A percentile compares a stretch with the other conserved stretches of the same genome.
phyloP scores from a whole-genome alignment of 192 early-diverging fungal genomes.

The Bifiguratus adelaidae region DNA sequence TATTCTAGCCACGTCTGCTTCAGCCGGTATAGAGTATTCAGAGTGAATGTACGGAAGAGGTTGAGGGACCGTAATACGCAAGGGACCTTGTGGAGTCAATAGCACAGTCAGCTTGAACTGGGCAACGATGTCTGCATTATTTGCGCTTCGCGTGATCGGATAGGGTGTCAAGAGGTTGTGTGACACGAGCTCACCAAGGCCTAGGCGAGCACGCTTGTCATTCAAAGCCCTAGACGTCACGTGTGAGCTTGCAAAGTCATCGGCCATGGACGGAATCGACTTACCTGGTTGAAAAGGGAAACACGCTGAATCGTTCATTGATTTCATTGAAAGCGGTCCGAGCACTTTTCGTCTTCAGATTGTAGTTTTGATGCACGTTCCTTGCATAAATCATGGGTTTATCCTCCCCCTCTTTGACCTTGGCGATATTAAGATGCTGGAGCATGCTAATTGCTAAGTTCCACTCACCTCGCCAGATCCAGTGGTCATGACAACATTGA shows the following conservation, averaged over 20 bases:
- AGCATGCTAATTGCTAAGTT: constrained; percentile 1
- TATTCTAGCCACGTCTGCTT: constrained; percentile 5
- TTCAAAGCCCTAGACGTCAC: constrained; percentile 18
- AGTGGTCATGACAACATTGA: constrained; percentile 59
- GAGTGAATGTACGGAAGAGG: constrained; percentile 75
- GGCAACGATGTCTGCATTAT: constrained; percentile 38
- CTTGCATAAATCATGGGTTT: constrained; percentile 57
- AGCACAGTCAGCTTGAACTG: constrained; percentile 70
- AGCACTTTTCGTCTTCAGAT: constrained; percentile 58
- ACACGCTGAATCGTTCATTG: constrained; percentile 48
- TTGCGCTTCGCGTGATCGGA: constrained; percentile 46
- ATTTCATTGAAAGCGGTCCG: constrained; percentile 52
- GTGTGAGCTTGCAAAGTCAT: neutral
- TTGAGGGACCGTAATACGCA: constrained; percentile 53
- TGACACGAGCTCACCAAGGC: constrained; percentile 53
- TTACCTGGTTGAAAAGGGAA: constrained; percentile 65
- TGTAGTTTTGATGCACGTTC: constrained; percentile 62
- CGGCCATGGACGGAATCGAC: neutral
- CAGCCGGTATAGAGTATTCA: constrained; percentile 34
- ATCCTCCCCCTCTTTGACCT: constrained; percentile 27
- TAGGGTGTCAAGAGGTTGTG: constrained; percentile 56
- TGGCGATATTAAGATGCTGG: neutral
- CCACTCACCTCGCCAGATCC: constrained; percentile 40
- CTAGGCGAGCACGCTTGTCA: constrained; percentile 40
- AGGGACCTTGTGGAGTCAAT: constrained; percentile 42